Evolutionary conservation across 306 rosid genomes (phyloP).

Genomic region (Dicorynia guianensis): DNA sequence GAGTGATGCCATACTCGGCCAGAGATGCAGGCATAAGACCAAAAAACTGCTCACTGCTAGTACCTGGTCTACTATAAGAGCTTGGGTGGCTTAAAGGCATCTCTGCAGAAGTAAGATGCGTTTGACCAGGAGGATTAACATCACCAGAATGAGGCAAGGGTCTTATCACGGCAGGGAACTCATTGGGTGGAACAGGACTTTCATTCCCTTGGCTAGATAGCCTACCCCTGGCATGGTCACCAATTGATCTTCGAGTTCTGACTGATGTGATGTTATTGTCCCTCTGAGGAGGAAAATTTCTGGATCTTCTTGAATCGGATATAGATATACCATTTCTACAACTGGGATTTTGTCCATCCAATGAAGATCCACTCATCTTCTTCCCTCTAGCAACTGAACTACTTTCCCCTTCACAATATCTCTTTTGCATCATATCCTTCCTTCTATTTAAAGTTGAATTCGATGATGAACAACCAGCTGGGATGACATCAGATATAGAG

Average conservation of each 20-base stretch:
- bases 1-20: constrained; percentile 49
- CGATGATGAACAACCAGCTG: constrained; percentile 59
- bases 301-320: constrained; percentile 65
- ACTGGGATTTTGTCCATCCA: constrained; percentile 50
- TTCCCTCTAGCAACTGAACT: constrained; percentile 72
- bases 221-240: constrained; percentile 52
- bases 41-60: constrained; percentile 46
- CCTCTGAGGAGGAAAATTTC: constrained; percentile 53
- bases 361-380: constrained; percentile 55
- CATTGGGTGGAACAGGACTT: constrained; percentile 39
- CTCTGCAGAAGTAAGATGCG: constrained; percentile 47
- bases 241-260: constrained; percentile 58
- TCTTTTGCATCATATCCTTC: constrained; percentile 53
- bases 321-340: constrained; percentile 60
- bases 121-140: constrained; percentile 49
- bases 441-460: constrained; percentile 53
- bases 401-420: constrained; percentile 66
- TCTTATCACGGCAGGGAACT: constrained; percentile 40
- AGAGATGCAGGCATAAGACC: constrained; percentile 43
- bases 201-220: constrained; percentile 57
- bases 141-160: constrained; percentile 49
- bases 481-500: constrained; percentile 63
- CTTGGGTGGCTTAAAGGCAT: constrained; percentile 47
- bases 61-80: constrained; percentile 54
- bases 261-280: constrained; percentile 57